Percentiles rank a stretch among this genome's conserved stretches.
Evolutionary conservation across 768 basidiomycete genomes (phyloP).

Genomic region (Dioszegia aurantiaca): DNA sequence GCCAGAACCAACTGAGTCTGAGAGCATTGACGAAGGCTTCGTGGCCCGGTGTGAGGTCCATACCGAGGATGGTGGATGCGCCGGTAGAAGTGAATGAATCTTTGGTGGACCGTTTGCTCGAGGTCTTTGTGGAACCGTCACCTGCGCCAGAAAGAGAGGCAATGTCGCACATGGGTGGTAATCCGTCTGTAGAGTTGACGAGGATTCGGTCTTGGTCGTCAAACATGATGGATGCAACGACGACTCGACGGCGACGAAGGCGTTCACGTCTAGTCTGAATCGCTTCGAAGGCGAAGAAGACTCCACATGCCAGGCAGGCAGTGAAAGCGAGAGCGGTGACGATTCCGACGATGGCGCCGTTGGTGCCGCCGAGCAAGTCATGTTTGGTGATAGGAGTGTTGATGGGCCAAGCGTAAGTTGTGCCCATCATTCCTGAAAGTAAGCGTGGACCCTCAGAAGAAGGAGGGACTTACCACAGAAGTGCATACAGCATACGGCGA

Average conservation of each 20-base stretch:
- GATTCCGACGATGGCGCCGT: conserved; percentile 47
- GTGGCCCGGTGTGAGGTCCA: conserved; percentile 50
- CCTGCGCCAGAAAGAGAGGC: conserved; percentile 26
- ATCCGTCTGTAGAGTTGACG: conserved; percentile 51
- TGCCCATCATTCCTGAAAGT: conserved; percentile 43
- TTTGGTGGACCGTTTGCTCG: conserved; percentile 6
- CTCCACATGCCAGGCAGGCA: conserved; percentile 46
- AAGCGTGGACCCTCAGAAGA: conserved; percentile 1
- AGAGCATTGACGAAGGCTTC: conserved; percentile 52
- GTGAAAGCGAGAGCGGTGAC: conserved; percentile 48
- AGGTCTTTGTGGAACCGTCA: conserved; percentile 11
- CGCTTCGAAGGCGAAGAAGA: conserved; percentile 45
- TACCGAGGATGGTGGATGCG: conserved; percentile 45
- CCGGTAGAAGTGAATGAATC: conserved; percentile 20
- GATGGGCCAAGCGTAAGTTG: conserved; percentile 41
- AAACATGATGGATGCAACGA: conserved; percentile 48
- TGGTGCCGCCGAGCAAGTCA: conserved; percentile 37
- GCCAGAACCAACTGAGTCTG: conserved; percentile 50
- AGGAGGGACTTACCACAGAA: conserved; percentile 43
- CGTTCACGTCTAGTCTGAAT: conserved; percentile 28
- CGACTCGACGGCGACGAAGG: conserved; percentile 45
- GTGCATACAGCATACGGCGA: conserved; percentile 51
- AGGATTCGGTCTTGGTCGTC: conserved; percentile 49
- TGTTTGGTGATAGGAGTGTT: conserved; percentile 21
- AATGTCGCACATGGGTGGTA: conserved; percentile 52